A percentile compares a stretch with the other conserved stretches of the same genome.
These are phyloP conservation scores for Mitragyna speciosa DNA, from an alignment of 257 asterid species.

Conservation along the genomic window DNA sequence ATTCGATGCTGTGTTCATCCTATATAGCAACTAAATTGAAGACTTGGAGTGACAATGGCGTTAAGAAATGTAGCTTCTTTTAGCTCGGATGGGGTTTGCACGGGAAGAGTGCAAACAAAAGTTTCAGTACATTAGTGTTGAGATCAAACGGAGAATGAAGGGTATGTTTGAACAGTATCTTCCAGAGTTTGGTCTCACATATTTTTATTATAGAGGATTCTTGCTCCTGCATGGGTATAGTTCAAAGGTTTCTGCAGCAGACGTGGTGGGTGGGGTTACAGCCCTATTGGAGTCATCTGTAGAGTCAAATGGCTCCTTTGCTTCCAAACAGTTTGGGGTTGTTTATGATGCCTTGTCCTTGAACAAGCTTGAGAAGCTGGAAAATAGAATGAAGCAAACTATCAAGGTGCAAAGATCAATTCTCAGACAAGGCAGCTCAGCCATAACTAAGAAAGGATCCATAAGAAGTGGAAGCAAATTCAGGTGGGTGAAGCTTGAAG, in stretches of 20 bases:
- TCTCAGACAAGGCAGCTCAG: slow-evolving; percentile 95
- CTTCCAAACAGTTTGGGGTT: slow-evolving; percentile 70
- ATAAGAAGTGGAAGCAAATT: slow-evolving; percentile 95
- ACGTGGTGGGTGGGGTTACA: slow-evolving; percentile 90
- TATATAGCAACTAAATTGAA: slow-evolving; percentile 87
- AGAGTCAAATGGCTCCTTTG: slow-evolving; percentile 79
- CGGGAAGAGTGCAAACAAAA: slow-evolving; percentile 92
- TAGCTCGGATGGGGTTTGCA: slow-evolving; percentile 95
- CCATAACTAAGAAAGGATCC: slow-evolving; percentile 88
- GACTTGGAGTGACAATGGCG: slow-evolving; percentile 95
- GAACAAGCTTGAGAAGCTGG: slow-evolving; percentile 75
- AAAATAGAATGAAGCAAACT: slow-evolving; percentile 86
- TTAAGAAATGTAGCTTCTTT: slow-evolving; percentile 88
- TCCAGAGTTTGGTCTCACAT: slow-evolving; percentile 90
- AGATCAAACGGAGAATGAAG: slow-evolving; percentile 80
- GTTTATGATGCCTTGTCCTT: slow-evolving; percentile 87
- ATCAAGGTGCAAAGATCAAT: slow-evolving; percentile 92
- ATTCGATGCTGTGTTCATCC: slow-evolving; percentile 92
- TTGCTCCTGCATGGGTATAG: slow-evolving; percentile 77
- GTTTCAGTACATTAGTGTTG: slow-evolving; percentile 85
- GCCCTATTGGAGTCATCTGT: slow-evolving; percentile 81
- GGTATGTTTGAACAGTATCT: slow-evolving; percentile 90
- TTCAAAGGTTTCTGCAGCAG: slow-evolving; percentile 93
- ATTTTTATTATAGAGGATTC: slow-evolving; percentile 84
- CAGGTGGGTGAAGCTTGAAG: slow-evolving; percentile 95